Conservation (phyloP, 441 rosid species). For the Bocquillonia castaneifolia region DNA sequence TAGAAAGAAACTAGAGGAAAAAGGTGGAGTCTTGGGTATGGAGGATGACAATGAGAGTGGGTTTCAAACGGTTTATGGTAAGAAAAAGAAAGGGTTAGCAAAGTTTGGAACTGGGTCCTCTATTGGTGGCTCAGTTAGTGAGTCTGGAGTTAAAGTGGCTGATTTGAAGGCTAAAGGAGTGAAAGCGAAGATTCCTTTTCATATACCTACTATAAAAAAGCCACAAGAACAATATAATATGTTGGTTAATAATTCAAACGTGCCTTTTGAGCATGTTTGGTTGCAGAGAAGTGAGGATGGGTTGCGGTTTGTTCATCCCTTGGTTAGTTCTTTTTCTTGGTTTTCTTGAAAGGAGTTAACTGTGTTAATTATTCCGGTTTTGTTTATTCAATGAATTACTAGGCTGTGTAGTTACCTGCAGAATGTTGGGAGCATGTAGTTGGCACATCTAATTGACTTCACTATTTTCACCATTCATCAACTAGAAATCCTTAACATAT, state of each 20-base stretch:
- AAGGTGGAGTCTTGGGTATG: conserved; percentile 39
- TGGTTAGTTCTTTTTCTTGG: conserved; percentile 51
- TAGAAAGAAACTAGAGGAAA: conserved; percentile 32
- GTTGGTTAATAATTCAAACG: conserved; percentile 59
- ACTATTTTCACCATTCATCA: background rate
- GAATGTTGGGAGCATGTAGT: background rate
- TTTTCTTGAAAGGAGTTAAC: background rate
- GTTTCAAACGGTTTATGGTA: conserved; percentile 69
- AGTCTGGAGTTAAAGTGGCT: conserved; percentile 50
- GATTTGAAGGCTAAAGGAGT: conserved; percentile 34
- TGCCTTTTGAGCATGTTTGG: conserved; percentile 78
- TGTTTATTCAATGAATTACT: background rate
- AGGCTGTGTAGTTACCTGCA: background rate
- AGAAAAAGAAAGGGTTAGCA: conserved; percentile 41
- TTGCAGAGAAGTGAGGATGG: conserved; percentile 64
- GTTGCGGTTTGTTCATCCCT: conserved; percentile 62
- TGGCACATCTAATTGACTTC: background rate
- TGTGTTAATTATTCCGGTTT: background rate
- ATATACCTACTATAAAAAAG: conserved; percentile 54
- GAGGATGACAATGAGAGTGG: conserved; percentile 35
- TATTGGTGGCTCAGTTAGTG: conserved; percentile 18
- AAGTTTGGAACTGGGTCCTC: background rate
- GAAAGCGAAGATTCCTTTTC: conserved; percentile 70
- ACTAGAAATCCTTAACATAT: background rate
- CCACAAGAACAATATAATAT: conserved; percentile 75